A percentile compares a stretch with the other conserved stretches of the same genome.
Conservation (phyloP, 106 monocot species). For the Allium cepa region DNA sequence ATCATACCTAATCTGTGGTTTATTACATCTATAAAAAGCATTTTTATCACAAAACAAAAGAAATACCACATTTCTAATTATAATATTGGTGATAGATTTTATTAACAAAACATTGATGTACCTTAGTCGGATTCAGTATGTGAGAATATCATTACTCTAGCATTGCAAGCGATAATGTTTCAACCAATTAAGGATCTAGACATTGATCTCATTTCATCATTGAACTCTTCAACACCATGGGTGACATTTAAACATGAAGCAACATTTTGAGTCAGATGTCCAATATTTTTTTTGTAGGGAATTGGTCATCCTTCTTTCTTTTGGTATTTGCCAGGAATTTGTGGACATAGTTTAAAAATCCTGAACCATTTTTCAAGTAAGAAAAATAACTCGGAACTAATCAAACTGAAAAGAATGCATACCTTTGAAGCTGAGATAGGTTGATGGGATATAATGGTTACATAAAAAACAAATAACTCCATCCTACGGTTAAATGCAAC, state of each 20-base stretch:
- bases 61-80: background rate
- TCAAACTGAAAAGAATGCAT: too few relatives aligned
- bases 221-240: conserved; percentile 41
- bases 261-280: conserved; percentile 23
- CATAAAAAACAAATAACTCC: too few relatives aligned
- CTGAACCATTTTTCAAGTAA: too few relatives aligned
- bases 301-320: conserved; percentile 57
- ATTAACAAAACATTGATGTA: conserved; percentile 13
- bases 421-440: too few relatives aligned
- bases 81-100: background rate
- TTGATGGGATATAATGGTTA: too few relatives aligned
- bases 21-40: background rate
- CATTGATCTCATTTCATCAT: conserved; percentile 34
- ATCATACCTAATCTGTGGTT: conserved; percentile 29
- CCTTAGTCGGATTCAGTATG: conserved; percentile 47
- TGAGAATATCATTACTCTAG: conserved; percentile 38
- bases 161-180: conserved; percentile 52
- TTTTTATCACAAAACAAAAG: background rate
- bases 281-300: conserved; percentile 27
- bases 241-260: conserved; percentile 25
- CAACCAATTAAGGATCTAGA: conserved; percentile 67
- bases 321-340: conserved; percentile 58
- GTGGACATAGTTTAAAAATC: background rate
- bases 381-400: too few relatives aligned
- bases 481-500: too few relatives aligned